phyloP scores from a whole-genome alignment of 106 monocot species.

The Dendrobium nobile region DNA sequence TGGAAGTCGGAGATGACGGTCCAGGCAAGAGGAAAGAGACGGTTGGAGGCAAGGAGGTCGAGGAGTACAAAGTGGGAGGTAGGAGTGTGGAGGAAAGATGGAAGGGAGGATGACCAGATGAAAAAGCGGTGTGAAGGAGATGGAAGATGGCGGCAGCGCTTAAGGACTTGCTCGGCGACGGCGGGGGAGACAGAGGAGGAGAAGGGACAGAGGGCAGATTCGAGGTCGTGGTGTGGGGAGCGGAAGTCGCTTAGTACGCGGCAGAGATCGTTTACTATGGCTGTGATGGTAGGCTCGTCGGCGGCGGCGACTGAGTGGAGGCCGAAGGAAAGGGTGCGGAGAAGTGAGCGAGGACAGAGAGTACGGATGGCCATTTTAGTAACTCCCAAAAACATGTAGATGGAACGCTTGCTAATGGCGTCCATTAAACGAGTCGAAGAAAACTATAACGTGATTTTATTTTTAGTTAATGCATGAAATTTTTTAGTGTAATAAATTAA shows the following conservation, averaged over 20 bases:
- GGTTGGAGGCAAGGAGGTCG: slow-evolving; percentile 32
- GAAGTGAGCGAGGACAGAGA: background rate
- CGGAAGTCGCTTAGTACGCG: slow-evolving; percentile 72
- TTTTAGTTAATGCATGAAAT: too few species aligned
- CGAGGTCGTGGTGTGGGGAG: slow-evolving; percentile 56
- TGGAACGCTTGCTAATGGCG: too few species aligned
- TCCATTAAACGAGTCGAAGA: too few species aligned
- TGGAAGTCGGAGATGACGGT: slow-evolving; percentile 45
- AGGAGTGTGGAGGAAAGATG: slow-evolving; percentile 25
- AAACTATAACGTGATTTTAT: too few species aligned
- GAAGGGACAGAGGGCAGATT: slow-evolving; percentile 45
- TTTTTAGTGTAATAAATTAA: too few species aligned
- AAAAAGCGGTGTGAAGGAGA: slow-evolving; percentile 58
- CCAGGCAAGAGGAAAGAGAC: slow-evolving; percentile 68
- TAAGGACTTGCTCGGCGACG: slow-evolving; percentile 47
- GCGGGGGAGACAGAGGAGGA: slow-evolving; percentile 30
- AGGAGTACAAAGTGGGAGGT: slow-evolving; percentile 33
- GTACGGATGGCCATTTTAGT: background rate
- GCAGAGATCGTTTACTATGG: slow-evolving; percentile 48
- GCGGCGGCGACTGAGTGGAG: background rate
- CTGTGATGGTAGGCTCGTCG: background rate
- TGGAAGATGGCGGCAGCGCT: slow-evolving; percentile 46
- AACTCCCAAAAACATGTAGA: too few species aligned
- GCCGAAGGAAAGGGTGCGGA: background rate
- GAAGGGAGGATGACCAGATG: slow-evolving; percentile 34